Conservation (phyloP, 208 protist genomes). For the Porcisia hertigi region DNA sequence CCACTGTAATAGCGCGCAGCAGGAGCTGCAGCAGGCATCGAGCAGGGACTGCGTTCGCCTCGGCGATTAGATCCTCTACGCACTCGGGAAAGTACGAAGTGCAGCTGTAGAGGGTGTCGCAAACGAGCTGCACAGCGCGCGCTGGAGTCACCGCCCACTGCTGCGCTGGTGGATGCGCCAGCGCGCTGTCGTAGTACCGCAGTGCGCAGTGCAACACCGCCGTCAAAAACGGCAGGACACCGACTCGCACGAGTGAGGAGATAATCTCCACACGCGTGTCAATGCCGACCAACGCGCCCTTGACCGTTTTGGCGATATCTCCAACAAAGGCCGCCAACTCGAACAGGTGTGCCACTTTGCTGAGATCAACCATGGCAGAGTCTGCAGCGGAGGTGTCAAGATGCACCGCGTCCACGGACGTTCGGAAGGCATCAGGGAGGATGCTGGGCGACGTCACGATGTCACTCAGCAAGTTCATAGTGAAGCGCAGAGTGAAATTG, state of each 20-base stretch:
- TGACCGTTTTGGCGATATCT: conserved; percentile 69
- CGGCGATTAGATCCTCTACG: conserved; percentile 13
- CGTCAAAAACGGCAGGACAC: conserved; percentile 44
- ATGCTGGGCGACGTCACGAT: conserved; percentile 41
- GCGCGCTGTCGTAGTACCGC: conserved; percentile 21
- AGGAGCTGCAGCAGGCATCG: conserved; percentile 44
- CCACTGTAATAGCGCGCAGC: conserved; percentile 38
- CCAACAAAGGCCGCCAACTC: conserved; percentile 64
- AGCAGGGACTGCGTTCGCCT: conserved; percentile 13
- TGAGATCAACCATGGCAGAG: conserved; percentile 5
- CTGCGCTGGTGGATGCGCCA: conserved; percentile 6
- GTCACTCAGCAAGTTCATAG: conserved; percentile 61
- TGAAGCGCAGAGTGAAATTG: conserved; percentile 56
- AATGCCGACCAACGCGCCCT: conserved; percentile 53
- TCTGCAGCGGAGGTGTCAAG: conserved; percentile 9
- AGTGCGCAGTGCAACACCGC: conserved; percentile 28
- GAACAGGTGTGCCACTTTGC: conserved; percentile 31
- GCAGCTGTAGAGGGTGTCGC: conserved; percentile 31
- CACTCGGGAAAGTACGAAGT: conserved; percentile 20
- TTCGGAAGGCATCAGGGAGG: conserved; percentile 46
- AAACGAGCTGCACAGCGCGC: conserved; percentile 26
- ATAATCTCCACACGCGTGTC: conserved; percentile 59
- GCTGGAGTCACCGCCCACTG: conserved; percentile 15
- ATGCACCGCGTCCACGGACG: conserved; percentile 12
- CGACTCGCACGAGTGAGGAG: conserved; percentile 39